phyloP scores from a whole-genome alignment of 202 grass and related monocot genomes.

The Dendrocalamus latiflorus region DNA sequence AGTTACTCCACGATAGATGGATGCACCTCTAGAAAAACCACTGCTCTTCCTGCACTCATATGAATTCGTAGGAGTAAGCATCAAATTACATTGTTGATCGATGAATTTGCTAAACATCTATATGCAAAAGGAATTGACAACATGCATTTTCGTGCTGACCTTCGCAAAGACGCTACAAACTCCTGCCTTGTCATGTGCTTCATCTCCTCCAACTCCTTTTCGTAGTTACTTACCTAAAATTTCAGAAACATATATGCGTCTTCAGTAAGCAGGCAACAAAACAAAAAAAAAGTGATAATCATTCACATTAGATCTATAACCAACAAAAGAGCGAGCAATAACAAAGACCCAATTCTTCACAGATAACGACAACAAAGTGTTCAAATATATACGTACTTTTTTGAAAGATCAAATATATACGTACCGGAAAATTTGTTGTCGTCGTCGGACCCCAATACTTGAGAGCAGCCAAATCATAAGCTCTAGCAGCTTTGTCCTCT shows the following conservation, averaged over 20 bases:
- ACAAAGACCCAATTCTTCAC: background rate
- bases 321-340: background rate
- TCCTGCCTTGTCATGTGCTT: constrained; percentile 99
- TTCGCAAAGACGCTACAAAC: constrained; percentile 85
- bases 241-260: constrained; percentile 8
- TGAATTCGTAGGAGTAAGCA: background rate
- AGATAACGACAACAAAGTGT: background rate
- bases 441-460: constrained; percentile 94
- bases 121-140: background rate
- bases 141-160: constrained; percentile 27
- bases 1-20: constrained; percentile 89
- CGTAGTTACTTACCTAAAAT: constrained; percentile 73
- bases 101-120: background rate
- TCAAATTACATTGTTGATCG: background rate
- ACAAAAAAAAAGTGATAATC: background rate
- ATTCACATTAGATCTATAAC: background rate
- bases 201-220: constrained; percentile 96
- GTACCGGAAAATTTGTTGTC: constrained; percentile 91
- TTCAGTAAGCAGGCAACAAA: background rate
- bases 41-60: constrained; percentile 73
- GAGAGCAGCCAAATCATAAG: constrained; percentile 98
- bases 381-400: constrained; percentile 18
- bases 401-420: background rate
- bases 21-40: constrained; percentile 96
- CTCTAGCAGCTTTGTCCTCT: constrained; percentile 96